phyloP scores from a whole-genome alignment of 2,329 filamentous ascomycete species.

The Ambrosiella cleistominuta region DNA sequence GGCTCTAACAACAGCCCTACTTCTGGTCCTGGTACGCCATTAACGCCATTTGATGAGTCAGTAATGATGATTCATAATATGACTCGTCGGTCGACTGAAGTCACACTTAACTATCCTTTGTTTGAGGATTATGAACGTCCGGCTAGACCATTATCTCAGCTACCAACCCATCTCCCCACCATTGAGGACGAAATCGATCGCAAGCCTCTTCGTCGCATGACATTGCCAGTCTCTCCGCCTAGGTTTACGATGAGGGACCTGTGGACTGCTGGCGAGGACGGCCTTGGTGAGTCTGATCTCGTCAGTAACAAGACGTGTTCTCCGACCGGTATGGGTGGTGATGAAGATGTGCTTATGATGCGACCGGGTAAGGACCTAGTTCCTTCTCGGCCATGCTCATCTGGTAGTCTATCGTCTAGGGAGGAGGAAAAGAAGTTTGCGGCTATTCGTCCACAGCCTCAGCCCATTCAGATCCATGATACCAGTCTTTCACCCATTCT shows the following conservation, averaged over 20 bases:
- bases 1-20: conserved; percentile 6
- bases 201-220: conserved; percentile 12
- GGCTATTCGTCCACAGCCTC: neutral
- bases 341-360: conserved; percentile 11
- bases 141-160: conserved; percentile 3
- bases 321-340: neutral
- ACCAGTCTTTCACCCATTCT: neutral
- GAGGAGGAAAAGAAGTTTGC: neutral
- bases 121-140: neutral
- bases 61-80: conserved; percentile 9
- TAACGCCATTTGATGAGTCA: conserved; percentile 8
- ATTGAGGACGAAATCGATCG: conserved; percentile 10
- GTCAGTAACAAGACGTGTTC: conserved; percentile 4
- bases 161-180: conserved; percentile 1
- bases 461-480: neutral
- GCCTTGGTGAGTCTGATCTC: conserved; percentile 1
- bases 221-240: conserved; percentile 10
- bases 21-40: conserved; percentile 7
- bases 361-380: neutral
- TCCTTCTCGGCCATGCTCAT: neutral
- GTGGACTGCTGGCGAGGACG: conserved; percentile 9
- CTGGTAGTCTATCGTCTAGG: neutral
- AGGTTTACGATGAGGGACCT: conserved; percentile 11
- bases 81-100: conserved; percentile 10
- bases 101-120: conserved; percentile 1